Percentiles rank a stretch among this genome's conserved stretches.
Conservation (phyloP, 2,329 filamentous ascomycete species). For the Aspergillus aculeatus region DNA sequence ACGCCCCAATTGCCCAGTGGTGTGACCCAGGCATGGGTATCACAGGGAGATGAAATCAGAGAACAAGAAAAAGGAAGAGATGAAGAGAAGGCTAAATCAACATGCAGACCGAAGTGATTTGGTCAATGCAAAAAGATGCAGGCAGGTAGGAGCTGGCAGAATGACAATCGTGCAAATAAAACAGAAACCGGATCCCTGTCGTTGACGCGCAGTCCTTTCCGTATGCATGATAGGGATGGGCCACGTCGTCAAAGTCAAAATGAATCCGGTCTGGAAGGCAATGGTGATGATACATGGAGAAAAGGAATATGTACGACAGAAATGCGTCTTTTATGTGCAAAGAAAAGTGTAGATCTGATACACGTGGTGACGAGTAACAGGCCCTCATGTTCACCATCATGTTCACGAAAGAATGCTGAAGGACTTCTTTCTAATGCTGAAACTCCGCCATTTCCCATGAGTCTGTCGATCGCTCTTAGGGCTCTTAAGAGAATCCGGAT, state of each 20-base stretch:
- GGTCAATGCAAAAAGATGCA: conserved; percentile 12
- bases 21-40: conserved; percentile 27
- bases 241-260: conserved; percentile 14
- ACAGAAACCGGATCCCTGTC: conserved; percentile 12
- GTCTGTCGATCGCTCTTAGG: conserved; percentile 19
- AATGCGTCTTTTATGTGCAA: conserved; percentile 29
- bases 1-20: conserved; percentile 24
- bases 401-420: conserved; percentile 36
- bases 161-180: conserved; percentile 11
- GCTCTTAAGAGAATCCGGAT: conserved; percentile 21
- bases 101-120: conserved; percentile 9
- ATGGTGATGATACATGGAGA: conserved; percentile 33
- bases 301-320: conserved; percentile 23
- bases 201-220: conserved; percentile 7
- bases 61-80: conserved; percentile 8
- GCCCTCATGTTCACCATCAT: conserved; percentile 8
- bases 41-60: conserved; percentile 19
- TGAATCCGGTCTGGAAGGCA: conserved; percentile 16
- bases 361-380: conserved; percentile 1
- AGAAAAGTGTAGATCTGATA: conserved; percentile 12
- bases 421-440: conserved; percentile 46
- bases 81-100: conserved; percentile 12
- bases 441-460: conserved; percentile 39
- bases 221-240: conserved; percentile 7
- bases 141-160: conserved; percentile 1